Evolutionary conservation across 192 early-diverging fungal species (phyloP).

Genomic region (Polychytrium aggregatum): DNA sequence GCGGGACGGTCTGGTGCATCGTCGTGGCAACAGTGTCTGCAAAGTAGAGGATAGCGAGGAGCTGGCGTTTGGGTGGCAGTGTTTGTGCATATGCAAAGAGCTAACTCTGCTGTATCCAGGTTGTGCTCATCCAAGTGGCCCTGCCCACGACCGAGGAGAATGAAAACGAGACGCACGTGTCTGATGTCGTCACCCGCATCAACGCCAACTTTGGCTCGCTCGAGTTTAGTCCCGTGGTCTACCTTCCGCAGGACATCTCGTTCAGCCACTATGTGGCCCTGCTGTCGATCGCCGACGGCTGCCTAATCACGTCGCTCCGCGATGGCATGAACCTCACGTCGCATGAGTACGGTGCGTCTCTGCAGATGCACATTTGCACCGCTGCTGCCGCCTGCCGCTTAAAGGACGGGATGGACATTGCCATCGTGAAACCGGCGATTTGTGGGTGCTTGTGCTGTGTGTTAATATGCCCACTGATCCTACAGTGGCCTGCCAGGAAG

Average conservation of each 20-base stretch:
- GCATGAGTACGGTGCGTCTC: conserved; percentile 37
- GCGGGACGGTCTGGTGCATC: no score
- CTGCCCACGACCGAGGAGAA: conserved; percentile 85
- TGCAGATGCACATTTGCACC: no score
- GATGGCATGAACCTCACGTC: conserved; percentile 54
- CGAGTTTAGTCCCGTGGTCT: conserved; percentile 80
- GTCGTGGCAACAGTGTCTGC: no score
- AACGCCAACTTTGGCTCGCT: conserved; percentile 86
- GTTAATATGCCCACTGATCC: no score
- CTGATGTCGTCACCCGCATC: conserved; percentile 83
- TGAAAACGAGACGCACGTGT: conserved; percentile 73
- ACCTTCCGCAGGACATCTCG: conserved; percentile 46
- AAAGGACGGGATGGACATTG: no score
- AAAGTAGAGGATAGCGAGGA: no score
- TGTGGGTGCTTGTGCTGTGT: no score
- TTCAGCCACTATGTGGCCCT: conserved; percentile 42
- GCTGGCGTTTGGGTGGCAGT: no score
- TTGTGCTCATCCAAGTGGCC: conserved; percentile 90
- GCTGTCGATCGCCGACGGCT: conserved; percentile 40
- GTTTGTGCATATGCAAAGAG: neutral
- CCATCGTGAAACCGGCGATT: no score
- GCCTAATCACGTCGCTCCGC: conserved; percentile 39
- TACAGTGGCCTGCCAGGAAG: conserved; percentile 40
- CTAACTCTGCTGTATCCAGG: conserved; percentile 24
- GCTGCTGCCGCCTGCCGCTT: no score